Percentiles rank a stretch among this genome's conserved stretches.
phyloP scores from a whole-genome alignment of 225 moss, liverwort and hornwort genomes.

The Rhytidiadelphus loreus region DNA sequence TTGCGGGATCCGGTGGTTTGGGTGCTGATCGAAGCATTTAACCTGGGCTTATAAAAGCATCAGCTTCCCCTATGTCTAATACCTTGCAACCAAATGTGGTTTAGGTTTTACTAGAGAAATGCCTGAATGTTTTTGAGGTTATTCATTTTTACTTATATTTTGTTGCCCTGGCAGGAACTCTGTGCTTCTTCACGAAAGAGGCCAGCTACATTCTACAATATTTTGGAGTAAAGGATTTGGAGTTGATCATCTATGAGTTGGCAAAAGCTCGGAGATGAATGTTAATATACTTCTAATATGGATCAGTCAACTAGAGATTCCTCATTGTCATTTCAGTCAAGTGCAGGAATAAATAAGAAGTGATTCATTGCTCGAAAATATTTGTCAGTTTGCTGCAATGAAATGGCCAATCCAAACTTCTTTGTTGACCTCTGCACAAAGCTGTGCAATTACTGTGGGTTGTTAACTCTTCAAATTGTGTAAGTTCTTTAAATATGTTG shows the following conservation, averaged over 20 bases:
- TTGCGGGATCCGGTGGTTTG: not conserved
- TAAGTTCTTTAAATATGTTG: not conserved
- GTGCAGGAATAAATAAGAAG: not conserved
- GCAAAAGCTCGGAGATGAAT: not conserved
- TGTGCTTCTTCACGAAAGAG: constrained; percentile 30
- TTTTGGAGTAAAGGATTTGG: constrained; percentile 21
- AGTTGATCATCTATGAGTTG: not conserved
- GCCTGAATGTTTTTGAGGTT: not conserved
- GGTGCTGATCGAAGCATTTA: not conserved
- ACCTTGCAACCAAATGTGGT: not conserved
- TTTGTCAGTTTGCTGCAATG: not conserved
- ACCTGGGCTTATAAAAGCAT: not conserved
- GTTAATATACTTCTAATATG: not conserved
- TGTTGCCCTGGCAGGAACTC: constrained; percentile 41
- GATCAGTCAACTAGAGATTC: not conserved
- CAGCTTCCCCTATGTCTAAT: not conserved
- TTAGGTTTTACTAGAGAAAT: not conserved
- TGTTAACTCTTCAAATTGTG: not conserved
- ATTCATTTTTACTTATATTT: not conserved
- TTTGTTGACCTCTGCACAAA: not conserved
- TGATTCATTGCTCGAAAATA: not conserved
- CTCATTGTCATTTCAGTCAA: not conserved
- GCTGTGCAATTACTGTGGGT: not conserved
- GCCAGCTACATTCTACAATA: constrained; percentile 63
- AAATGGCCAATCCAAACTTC: not conserved